A percentile compares a stretch with the other conserved stretches of the same genome.
Conservation (phyloP, 2,329 filamentous ascomycete genomes). For the Aspergillus flavus region DNA sequence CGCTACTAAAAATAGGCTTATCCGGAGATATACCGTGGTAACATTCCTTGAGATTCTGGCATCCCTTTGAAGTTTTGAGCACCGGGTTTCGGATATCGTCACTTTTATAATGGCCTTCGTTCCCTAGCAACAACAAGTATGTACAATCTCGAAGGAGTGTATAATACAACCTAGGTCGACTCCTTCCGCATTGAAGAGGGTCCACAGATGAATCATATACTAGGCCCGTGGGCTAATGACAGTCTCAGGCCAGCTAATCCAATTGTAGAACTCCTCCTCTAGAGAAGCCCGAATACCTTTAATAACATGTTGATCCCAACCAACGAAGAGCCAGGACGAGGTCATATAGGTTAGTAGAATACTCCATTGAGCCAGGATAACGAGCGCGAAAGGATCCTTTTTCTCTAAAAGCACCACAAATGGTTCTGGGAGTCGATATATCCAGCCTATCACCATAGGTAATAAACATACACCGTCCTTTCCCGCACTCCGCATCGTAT, state of each 20-base stretch:
- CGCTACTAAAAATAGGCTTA: background rate
- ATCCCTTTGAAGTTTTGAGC: background rate
- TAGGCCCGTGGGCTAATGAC: slow-evolving; percentile 1
- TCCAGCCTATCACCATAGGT: slow-evolving; percentile 33
- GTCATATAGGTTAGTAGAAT: slow-evolving; percentile 36
- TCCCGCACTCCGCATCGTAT: slow-evolving; percentile 15
- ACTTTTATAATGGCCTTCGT: background rate
- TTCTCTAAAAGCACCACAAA: slow-evolving; percentile 29
- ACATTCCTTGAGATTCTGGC: background rate
- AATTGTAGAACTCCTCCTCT: slow-evolving; percentile 17
- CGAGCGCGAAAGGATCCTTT: slow-evolving; percentile 29
- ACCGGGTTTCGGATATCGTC: no score
- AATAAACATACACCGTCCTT: slow-evolving; percentile 23
- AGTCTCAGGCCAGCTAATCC: slow-evolving; percentile 32
- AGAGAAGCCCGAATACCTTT: slow-evolving; percentile 28
- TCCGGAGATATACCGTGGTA: background rate
- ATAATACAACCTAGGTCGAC: no score
- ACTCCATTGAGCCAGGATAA: slow-evolving; percentile 35
- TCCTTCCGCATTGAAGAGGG: no score
- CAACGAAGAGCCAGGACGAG: slow-evolving; percentile 35
- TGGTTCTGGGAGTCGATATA: slow-evolving; percentile 28
- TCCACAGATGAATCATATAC: background rate
- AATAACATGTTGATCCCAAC: slow-evolving; percentile 38
- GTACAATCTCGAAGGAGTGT: background rate
- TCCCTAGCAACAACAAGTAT: background rate